Conservation (phyloP, 2,329 filamentous ascomycete species). For the Fusarium scirpi region DNA sequence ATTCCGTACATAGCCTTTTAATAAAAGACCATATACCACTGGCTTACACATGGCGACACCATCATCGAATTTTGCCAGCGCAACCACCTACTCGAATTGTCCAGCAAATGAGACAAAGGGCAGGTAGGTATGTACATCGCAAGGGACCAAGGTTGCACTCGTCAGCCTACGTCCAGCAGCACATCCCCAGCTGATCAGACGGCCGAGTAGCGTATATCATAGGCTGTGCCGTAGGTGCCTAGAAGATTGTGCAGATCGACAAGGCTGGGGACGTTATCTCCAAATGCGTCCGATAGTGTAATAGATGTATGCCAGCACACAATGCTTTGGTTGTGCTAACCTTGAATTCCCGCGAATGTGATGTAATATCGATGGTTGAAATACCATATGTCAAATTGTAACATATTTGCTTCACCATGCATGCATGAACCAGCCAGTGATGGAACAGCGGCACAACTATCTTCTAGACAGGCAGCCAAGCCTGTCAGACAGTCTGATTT, state of each 20-base stretch:
- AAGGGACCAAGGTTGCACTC: slow-evolving; percentile 28
- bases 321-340: neutral
- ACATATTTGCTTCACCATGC: neutral
- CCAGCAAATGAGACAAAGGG: slow-evolving; percentile 22
- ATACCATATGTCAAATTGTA: slow-evolving; percentile 15
- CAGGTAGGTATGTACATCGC: neutral
- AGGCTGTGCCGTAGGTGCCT: slow-evolving; percentile 29
- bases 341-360: too few species aligned
- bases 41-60: slow-evolving; percentile 25
- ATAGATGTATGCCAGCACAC: slow-evolving; percentile 21
- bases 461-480: slow-evolving; percentile 7
- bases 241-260: slow-evolving; percentile 36
- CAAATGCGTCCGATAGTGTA: slow-evolving; percentile 19
- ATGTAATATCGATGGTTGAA: neutral
- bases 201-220: slow-evolving; percentile 15
- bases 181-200: slow-evolving; percentile 40
- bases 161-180: slow-evolving; percentile 39
- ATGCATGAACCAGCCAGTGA: slow-evolving; percentile 17
- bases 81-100: slow-evolving; percentile 26
- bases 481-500: slow-evolving; percentile 26
- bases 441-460: slow-evolving; percentile 1
- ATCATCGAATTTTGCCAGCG: slow-evolving; percentile 35
- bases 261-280: slow-evolving; percentile 35
- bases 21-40: slow-evolving; percentile 17
- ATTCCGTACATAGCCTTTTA: slow-evolving; percentile 19